Evolutionary conservation across 2,329 filamentous ascomycete genomes (phyloP), one percentile per base, ranked within the genome.

Genomic region (Trichoderma pleuroti): DNA sequence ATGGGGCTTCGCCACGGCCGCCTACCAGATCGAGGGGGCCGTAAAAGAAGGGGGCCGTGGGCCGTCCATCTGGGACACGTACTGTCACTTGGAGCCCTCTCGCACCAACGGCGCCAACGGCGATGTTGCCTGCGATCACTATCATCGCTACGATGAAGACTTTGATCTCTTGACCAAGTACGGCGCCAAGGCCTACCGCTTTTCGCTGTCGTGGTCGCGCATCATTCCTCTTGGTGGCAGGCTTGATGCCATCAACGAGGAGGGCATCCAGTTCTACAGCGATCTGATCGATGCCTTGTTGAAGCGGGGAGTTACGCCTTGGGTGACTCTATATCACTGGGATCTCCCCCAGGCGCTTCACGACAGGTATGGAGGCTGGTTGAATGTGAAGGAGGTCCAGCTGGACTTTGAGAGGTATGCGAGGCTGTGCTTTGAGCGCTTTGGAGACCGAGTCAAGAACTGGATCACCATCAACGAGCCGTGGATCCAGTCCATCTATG

Each of bases 251-350:
- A 75, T 91, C 75, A 91, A 91, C 76, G 83, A 89, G 74, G 84
- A 86, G 61, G 89, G 89, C 1, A 76, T 91, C 12, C 81, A 84
- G 32, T 87, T 88, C 76, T 91, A 91, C 77, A 81, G 86, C 74
- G 83, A 85, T 49, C 82, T 91, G 39, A 86, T 90, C 28, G 86
- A 91, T 72, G 85, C 87, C 65, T 82, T 91, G 16, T 76, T 85
- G 21, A 84, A 81, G 3, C 84, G 86, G 12, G 87, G 85, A 26
- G 90, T 91, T 72, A 84, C 83, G 36, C 89, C 90, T 0, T 84
- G 90, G 77, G 82, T 90, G 49, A 91, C 90, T 0, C 81, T 92
- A 1, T 90, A 87, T 75, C 90, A 91, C 76, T 91, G 89, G 88
- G 89, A 91, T 16, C 72, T 80, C 0, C 81, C 81, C 0, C 80